These are phyloP conservation scores for Ogataea siamensis DNA, from an alignment of 805 yeast genomes.

Conservation along the genomic window DNA sequence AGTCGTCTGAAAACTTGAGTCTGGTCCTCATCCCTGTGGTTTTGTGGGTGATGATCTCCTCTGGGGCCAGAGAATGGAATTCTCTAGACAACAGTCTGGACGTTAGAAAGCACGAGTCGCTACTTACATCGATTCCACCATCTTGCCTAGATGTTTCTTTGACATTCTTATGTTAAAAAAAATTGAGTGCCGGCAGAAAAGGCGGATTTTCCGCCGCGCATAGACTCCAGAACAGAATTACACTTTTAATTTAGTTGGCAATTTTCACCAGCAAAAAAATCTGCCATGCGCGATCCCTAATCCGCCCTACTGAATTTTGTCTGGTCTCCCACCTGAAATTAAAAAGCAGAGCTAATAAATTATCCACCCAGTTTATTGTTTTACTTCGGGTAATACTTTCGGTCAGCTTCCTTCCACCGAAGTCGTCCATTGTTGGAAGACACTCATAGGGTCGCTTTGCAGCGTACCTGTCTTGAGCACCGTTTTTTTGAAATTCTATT, in stretches of 20 bases:
- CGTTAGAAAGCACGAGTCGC: neutral
- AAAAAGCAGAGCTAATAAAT: no score
- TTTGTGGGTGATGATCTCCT: slow-evolving; percentile 25
- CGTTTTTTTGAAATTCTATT: neutral
- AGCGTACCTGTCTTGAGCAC: neutral
- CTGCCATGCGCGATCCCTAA: no score
- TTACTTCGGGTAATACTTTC: no score
- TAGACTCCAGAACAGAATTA: neutral
- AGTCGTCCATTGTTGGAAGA: no score
- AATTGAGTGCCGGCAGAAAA: slow-evolving; percentile 8
- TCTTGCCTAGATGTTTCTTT: slow-evolving; percentile 11
- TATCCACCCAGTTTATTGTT: no score
- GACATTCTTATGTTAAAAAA: slow-evolving; percentile 5
- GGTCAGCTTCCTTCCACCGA: no score
- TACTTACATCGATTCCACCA: slow-evolving; percentile 25
- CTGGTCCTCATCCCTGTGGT: slow-evolving; percentile 28
- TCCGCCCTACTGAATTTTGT: no score
- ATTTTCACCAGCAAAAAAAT: no score
- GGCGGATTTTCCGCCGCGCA: slow-evolving; percentile 20
- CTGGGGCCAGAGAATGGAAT: slow-evolving; percentile 26
- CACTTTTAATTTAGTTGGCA: no score
- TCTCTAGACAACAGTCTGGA: slow-evolving; percentile 25
- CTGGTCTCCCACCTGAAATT: no score
- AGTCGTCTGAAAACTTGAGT: slow-evolving; percentile 29
- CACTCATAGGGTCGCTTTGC: no score